These are phyloP conservation scores for Kurtzmaniella quercitrusa DNA, from an alignment of 1,139 yeast species.

Conservation along the genomic window DNA sequence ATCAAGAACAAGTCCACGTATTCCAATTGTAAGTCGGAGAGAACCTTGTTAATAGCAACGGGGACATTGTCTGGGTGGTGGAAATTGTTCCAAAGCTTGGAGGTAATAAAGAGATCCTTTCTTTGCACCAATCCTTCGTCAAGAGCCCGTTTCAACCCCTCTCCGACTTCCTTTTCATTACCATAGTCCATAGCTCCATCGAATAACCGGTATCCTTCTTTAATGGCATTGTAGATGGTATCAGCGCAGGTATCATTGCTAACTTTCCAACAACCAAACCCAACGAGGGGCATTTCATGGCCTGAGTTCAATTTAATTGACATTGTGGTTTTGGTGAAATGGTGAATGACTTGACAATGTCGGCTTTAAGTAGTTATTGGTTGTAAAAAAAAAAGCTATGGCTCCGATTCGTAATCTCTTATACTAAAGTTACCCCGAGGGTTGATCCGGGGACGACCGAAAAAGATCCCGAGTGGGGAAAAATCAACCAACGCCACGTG, in stretches of 20 bases:
- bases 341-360: too few relatives aligned
- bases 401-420: not conserved
- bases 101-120: conserved; percentile 69
- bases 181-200: conserved; percentile 81
- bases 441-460: not conserved
- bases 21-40: conserved; percentile 61
- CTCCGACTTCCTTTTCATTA: conserved; percentile 70
- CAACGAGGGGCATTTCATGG: conserved; percentile 56
- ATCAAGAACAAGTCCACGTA: conserved; percentile 72
- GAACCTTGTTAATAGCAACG: conserved; percentile 57
- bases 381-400: too few relatives aligned
- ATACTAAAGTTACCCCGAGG: not conserved
- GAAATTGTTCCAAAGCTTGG: conserved; percentile 77
- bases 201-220: conserved; percentile 67
- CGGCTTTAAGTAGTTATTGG: too few relatives aligned
- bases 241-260: conserved; percentile 53
- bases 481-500: not conserved
- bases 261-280: conserved; percentile 69
- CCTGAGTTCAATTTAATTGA: conserved; percentile 56
- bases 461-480: not conserved
- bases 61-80: conserved; percentile 64
- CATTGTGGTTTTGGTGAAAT: conserved; percentile 17
- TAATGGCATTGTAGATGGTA: conserved; percentile 62
- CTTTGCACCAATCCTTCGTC: conserved; percentile 65
- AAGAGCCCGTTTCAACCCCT: conserved; percentile 61